Evolutionary conservation across 108 stramenopile genomes (phyloP), one percentile per base, ranked within the genome.

Genomic region (Seminavis robusta): DNA sequence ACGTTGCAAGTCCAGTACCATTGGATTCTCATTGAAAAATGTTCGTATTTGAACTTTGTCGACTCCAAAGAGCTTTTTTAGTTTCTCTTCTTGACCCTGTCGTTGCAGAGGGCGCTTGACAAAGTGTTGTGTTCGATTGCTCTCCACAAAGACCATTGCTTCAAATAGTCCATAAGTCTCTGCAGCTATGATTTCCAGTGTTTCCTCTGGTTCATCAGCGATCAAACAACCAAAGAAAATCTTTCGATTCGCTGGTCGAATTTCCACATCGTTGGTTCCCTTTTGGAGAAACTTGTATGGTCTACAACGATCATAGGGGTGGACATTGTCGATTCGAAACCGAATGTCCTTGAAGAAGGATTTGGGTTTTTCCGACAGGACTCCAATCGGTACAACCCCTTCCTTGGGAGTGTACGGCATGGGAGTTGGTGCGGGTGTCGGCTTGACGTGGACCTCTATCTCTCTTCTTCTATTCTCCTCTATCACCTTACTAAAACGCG

Each of bases 71-170:
- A 19, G n/a, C 9, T 15, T 17, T 2, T 15, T 45, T 45, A 10
- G 16, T 45, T 19, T 45, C 10, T 45, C 17, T 36, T 36, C 10
- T 36, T 17, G 56, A 64, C 73, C 47, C 66, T 37, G 52, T n/a
- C n/a, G n/a, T n/a, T n/a, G n/a, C n/a, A n/a, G n/a, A n/a, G n/a
- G n/a, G n/a, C n/a, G n/a, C n/a, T n/a, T n/a, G n/a, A n/a, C n/a
- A n/a, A n/a, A n/a, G n/a, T n/a, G n/a, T 24, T 76, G 74, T 4
- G 77, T 79, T 9, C 49, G 56, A 65, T 83, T 79, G 58, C 65
- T 59, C 37, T 83, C 81, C 1, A 83, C 56, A 21, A 83, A 65
- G 3, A 64, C 46, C 8, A 78, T 58, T 1, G 73, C 67, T 44
- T 83, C 62, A 29, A 64, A 83, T 13, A 76, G 36, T 7, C 61